Evolutionary conservation across 768 basidiomycete genomes (phyloP), one percentile per base, ranked within the genome.

Genomic region (Pleurotus sapidus): DNA sequence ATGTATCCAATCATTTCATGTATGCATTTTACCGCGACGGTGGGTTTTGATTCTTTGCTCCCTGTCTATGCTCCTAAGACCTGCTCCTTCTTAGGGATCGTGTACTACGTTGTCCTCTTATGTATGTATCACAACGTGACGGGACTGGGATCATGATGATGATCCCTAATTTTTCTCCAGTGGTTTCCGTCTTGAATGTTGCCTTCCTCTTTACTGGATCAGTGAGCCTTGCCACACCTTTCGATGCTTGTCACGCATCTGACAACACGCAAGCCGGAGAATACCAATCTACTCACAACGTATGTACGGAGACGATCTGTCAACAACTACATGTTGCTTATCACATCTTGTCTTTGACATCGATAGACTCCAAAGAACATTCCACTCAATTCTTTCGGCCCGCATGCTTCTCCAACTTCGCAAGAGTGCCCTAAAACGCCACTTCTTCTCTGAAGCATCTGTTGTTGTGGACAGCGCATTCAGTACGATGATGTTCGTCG

Each of bases 341-440:
- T 37, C 24, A 23, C 20, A 20, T 20, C 7, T 11, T n/a, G 27
- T n/a, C 24, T 30, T 17, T 14, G n/a, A 5, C n/a, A 4, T n/a
- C 50, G 5, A 30, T 34, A 57, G 56, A 25, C 37, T 57, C 15
- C 56, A 57, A 57, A 47, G 46, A 18, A 49, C 49, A 11, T 38
- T 57, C 20, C 56, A 57, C 40, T 42, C 46, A 2, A 24, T 57
- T 11, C 56, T 57, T 34, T 57, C 56, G 8, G 37, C 56, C 15
- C 45, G 56, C 9, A 43, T 57, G 20, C 39, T 57, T 17, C 56
- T 57, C 46, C 27, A 57, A 15, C 39, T 50, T 24, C 56, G 56
- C 15, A 14, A 27, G 12, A 25, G 25, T n/a, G 24, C 30, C 34
- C 12, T 12, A 7, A 25, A 34, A 17, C 20, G 49, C 11, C 49